Evolutionary conservation across 2,329 filamentous ascomycete genomes (phyloP), one percentile per base, ranked within the genome.

Genomic region (Aspergillus versicolor): DNA sequence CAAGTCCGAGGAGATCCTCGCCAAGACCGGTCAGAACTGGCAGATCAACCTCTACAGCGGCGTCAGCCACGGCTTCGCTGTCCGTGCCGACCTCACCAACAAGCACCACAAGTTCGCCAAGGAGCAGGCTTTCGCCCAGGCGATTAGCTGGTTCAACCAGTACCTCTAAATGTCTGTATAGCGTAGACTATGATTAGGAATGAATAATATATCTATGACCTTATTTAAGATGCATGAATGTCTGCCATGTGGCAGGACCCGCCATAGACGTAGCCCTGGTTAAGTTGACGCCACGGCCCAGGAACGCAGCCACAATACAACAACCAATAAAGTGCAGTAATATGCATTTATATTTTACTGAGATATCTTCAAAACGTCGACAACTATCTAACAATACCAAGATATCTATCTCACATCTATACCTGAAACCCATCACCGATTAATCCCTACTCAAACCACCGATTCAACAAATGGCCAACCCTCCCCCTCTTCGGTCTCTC

Each of bases 71-170:
- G 91, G 91, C 0, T 96, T 94, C 67, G 81, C 86, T 8, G 86
- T 92, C 2, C 84, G 90, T 54, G 81, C 80, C 27, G 88, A 94
- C 69, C 58, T 82, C 32, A 81, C 67, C 59, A 81, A 86, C 61
- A 81, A 81, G 70, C 62, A 77, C 45, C 73, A 83, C 67, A 85
- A 82, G 71, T 93, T 83, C 66, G 87, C 89, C 38, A 92, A 91
- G 82, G 89, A 95, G 76, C 85, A 88, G 75, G 90, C 91, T 5
- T 94, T 94, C 70, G 67, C 81, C 62, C 91, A 94, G 79, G 90
- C 90, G 37, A 80, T 92, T 51, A 72, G 79, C 52, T 95, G 91
- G 91, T 92, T 95, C 64, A 82, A 89, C 63, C 79, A 86, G 72
- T 79, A 82, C 70, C 70, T 89, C 60, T 73, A 67, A 65, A 64